Base-by-base conservation (phyloP, 805 yeast species). In the Clavispora vitiphila region DNA sequence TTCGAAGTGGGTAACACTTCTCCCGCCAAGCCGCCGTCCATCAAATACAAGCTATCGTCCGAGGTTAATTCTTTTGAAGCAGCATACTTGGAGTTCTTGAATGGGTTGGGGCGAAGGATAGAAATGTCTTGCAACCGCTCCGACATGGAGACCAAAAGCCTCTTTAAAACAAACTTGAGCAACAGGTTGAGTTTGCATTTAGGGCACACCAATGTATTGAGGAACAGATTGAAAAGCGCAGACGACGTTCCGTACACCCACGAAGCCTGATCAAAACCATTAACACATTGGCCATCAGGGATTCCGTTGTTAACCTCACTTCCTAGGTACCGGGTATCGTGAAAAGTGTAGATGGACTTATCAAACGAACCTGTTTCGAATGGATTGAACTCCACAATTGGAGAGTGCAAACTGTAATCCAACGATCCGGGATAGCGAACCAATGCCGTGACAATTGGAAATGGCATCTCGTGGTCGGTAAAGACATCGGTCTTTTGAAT, bases 341-440 rank as follows among this genome's bases (percentile, higher is more conserved):
- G 62, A 44, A 67, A 68, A 1, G 69, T 46, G 47, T 65, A 61
- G 38, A 69, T 53, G 5, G 70, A 61, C 10, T 65, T 57, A 44
- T 69, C 73, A 46, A 61, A 67, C 2, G 71, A 64, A 4, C 73
- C 74, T 60, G 67, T 57, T 47, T 69, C 74, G 43, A 54, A 69
- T 4, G 74, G 71, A 39, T 64, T 66, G 46, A 68, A 62, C 45
- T 69, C 74, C 29, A 68, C 51, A 2, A 67, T 60, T 2, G 72
- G 66, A 11, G 72, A 64, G 51, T 67, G 64, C 38, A 57, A 45
- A 46, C 59, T 56, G 46, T 61, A 64, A 1, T 49, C 57, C 11
- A 55, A 25, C 5, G 66, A 54, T 1, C 57, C 59, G 4, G 72
- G 71, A 21, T 51, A 51, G 32, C 73, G 54, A 8, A 69, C 74